These are phyloP conservation scores for Sclerotinia spermophila DNA, from an alignment of 2,329 filamentous ascomycete species.

Conservation along the genomic window DNA sequence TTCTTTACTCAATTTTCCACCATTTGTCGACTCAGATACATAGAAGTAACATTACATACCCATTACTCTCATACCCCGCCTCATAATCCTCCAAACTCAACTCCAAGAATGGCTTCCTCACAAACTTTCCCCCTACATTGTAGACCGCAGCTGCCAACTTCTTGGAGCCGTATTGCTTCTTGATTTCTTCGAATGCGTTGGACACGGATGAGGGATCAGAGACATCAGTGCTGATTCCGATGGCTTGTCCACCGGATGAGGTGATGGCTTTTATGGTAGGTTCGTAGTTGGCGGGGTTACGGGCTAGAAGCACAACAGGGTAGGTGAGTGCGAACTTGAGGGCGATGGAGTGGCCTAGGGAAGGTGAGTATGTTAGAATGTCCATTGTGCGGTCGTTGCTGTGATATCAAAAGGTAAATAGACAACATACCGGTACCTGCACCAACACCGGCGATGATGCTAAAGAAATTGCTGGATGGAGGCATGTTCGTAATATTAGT, in stretches of 20 bases:
- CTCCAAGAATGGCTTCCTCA: conserved; percentile 57
- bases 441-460: conserved; percentile 69
- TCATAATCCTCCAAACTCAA: conserved; percentile 49
- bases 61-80: conserved; percentile 44
- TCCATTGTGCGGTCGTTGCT: not conserved
- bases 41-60: conserved; percentile 41
- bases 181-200: conserved; percentile 59
- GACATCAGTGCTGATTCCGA: conserved; percentile 67
- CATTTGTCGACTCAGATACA: not conserved
- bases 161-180: conserved; percentile 47
- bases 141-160: conserved; percentile 64
- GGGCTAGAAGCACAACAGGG: conserved; percentile 71
- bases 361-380: not conserved
- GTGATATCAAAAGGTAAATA: not conserved
- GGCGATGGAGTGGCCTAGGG: conserved; percentile 47
- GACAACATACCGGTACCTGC: conserved; percentile 54
- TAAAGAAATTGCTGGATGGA: conserved; percentile 50
- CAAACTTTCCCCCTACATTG: conserved; percentile 57
- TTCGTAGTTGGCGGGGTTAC: conserved; percentile 61
- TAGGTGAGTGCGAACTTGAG: conserved; percentile 61
- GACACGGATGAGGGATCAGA: conserved; percentile 50
- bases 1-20: not conserved
- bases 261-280: conserved; percentile 68
- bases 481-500: not conserved
- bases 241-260: conserved; percentile 60